phyloP scores from a whole-genome alignment of 2,329 filamentous ascomycete species.

The Sordariomycetes sp. region DNA sequence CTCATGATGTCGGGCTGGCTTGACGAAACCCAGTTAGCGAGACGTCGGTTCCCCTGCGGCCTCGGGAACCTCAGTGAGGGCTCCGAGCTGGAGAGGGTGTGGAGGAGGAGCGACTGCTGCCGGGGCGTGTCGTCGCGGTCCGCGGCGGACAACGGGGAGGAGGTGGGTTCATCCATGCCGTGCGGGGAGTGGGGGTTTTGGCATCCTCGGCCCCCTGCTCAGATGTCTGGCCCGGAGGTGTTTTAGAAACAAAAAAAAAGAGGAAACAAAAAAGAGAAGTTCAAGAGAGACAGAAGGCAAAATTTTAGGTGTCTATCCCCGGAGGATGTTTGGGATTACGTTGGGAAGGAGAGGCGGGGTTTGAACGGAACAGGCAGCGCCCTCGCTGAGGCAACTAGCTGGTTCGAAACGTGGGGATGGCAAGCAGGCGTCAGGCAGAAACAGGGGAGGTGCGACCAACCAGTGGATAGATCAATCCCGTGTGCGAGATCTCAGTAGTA shows the following conservation, averaged over 20 bases:
- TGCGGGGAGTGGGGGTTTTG: not conserved
- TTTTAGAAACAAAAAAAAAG: not conserved
- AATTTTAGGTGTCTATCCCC: not conserved
- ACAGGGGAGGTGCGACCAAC: slow-evolving; percentile 2
- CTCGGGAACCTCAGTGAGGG: slow-evolving; percentile 42
- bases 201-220: slow-evolving; percentile 2
- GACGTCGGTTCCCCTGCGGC: slow-evolving; percentile 38
- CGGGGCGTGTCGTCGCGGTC: slow-evolving; percentile 3
- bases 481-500: not conserved
- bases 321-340: not conserved
- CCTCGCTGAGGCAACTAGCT: not conserved
- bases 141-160: slow-evolving; percentile 2
- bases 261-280: not conserved
- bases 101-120: slow-evolving; percentile 1
- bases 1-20: slow-evolving; percentile 44
- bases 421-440: not conserved
- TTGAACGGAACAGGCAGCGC: not conserved
- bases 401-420: not conserved
- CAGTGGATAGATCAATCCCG: not conserved
- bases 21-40: slow-evolving; percentile 46
- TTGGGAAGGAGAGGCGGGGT: slow-evolving; percentile 1
- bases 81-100: slow-evolving; percentile 23
- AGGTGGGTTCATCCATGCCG: slow-evolving; percentile 2
- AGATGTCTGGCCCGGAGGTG: not conserved
- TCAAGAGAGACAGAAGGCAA: not conserved